phyloP scores from a whole-genome alignment of 345 rosid species.

The Sonneratia caseolaris region DNA sequence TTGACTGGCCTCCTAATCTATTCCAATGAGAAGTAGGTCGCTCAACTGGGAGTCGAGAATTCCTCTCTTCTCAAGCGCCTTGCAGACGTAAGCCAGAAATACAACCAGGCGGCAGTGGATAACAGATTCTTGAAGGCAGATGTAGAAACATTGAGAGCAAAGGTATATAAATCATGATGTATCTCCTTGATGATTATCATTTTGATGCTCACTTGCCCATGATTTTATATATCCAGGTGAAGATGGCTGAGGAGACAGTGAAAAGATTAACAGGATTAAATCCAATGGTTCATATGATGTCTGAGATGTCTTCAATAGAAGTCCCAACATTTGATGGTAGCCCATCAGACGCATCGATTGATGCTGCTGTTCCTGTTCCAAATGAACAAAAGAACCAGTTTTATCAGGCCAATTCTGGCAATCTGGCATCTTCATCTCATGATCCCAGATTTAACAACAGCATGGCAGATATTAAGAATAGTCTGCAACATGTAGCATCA shows the following conservation, averaged over 20 bases:
- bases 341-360: slow-evolving; percentile 42
- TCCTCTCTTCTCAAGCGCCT: slow-evolving; percentile 54
- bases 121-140: slow-evolving; percentile 90
- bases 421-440: slow-evolving; percentile 18
- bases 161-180: slow-evolving; percentile 33
- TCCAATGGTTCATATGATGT: slow-evolving; percentile 43
- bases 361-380: slow-evolving; percentile 44
- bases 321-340: slow-evolving; percentile 34
- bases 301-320: slow-evolving; percentile 36
- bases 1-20: slow-evolving; percentile 5
- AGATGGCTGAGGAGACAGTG: slow-evolving; percentile 91
- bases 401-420: slow-evolving; percentile 20
- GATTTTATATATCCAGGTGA: slow-evolving; percentile 42
- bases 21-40: slow-evolving; percentile 39
- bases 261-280: slow-evolving; percentile 71
- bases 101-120: slow-evolving; percentile 68
- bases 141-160: slow-evolving; percentile 82
- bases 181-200: not conserved
- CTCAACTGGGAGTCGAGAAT: slow-evolving; percentile 75
- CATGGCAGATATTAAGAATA: slow-evolving; percentile 24
- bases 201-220: not conserved
- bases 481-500: slow-evolving; percentile 19
- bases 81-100: slow-evolving; percentile 60
- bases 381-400: slow-evolving; percentile 31
- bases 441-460: slow-evolving; percentile 25